A percentile compares a stretch with the other conserved stretches of the same genome.
These are phyloP conservation scores for Vicia faba DNA, from an alignment of 306 rosid species.

Conservation along the genomic window DNA sequence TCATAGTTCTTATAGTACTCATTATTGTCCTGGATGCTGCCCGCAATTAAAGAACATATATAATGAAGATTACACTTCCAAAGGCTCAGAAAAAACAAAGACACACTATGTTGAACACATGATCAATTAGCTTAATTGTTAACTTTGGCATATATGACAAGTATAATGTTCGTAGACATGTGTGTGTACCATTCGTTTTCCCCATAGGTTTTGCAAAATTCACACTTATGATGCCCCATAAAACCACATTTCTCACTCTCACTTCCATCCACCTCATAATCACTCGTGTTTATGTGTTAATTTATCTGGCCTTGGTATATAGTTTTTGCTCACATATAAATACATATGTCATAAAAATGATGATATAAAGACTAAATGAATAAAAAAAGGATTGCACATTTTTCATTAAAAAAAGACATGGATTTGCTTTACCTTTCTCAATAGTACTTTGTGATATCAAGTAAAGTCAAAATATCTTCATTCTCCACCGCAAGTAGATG, in stretches of 20 bases:
- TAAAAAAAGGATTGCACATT: slow-evolving; percentile 1
- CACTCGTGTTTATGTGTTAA: slow-evolving; percentile 78
- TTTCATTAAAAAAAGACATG: slow-evolving; percentile 21
- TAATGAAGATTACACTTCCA: slow-evolving; percentile 27
- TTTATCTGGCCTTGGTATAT: slow-evolving; percentile 76
- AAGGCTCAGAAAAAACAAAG: slow-evolving; percentile 13
- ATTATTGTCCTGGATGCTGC: slow-evolving; percentile 82
- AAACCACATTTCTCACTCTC: slow-evolving; percentile 98
- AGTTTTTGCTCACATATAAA: slow-evolving; percentile 96
- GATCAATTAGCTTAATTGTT: too few relatives aligned
- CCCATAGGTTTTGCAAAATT: slow-evolving; percentile 82
- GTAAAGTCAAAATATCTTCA: too few relatives aligned
- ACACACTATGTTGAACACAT: neutral
- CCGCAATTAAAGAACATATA: slow-evolving; percentile 49
- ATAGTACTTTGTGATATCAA: too few relatives aligned
- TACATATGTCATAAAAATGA: slow-evolving; percentile 50
- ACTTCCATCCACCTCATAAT: slow-evolving; percentile 93
- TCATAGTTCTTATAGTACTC: slow-evolving; percentile 88
- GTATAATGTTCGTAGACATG: too few relatives aligned
- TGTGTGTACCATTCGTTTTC: slow-evolving; percentile 87
- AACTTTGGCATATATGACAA: too few relatives aligned
- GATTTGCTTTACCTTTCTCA: too few relatives aligned
- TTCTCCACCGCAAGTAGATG: too few relatives aligned
- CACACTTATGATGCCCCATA: slow-evolving; percentile 93
- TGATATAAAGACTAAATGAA: slow-evolving; percentile 24